Conservation (phyloP, 352 stramenopile genomes). For the Phytophthora ramorum region DNA sequence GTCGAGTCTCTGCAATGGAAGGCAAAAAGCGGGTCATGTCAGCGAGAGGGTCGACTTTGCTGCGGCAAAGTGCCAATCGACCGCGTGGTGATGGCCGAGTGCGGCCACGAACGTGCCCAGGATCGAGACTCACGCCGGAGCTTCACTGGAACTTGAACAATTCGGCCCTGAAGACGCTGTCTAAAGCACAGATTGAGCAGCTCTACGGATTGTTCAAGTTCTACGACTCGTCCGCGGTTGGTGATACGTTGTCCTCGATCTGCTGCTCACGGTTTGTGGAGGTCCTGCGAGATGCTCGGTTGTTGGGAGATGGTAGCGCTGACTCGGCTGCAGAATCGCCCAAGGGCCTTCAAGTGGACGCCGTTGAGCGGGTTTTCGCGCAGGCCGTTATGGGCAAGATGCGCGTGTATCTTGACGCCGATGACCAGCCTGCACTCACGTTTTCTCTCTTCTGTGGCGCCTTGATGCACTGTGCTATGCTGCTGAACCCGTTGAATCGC, state of each 20-base stretch:
- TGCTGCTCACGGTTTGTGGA: conserved; percentile 47
- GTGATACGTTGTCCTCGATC: conserved; percentile 53
- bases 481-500: conserved; percentile 29
- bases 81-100: no score
- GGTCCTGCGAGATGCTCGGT: conserved; percentile 43
- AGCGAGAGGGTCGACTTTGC: no score
- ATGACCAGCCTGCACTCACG: conserved; percentile 52
- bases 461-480: conserved; percentile 57
- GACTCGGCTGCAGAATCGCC: background rate
- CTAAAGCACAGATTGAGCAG: conserved; percentile 18
- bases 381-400: conserved; percentile 66
- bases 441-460: conserved; percentile 66
- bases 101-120: conserved; percentile 15
- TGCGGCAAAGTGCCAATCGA: no score
- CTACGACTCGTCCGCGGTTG: conserved; percentile 56
- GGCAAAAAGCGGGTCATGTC: no score
- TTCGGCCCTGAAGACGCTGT: conserved; percentile 32
- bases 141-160: conserved; percentile 62
- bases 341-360: background rate
- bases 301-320: conserved; percentile 16
- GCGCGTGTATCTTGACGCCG: conserved; percentile 60
- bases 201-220: conserved; percentile 58
- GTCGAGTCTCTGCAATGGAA: no score
- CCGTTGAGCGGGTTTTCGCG: conserved; percentile 57
- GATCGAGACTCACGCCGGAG: conserved; percentile 27